Evolutionary conservation across 306 rosid species (phyloP), one percentile per base, ranked within the genome.

Genomic region (Betula pendula): DNA sequence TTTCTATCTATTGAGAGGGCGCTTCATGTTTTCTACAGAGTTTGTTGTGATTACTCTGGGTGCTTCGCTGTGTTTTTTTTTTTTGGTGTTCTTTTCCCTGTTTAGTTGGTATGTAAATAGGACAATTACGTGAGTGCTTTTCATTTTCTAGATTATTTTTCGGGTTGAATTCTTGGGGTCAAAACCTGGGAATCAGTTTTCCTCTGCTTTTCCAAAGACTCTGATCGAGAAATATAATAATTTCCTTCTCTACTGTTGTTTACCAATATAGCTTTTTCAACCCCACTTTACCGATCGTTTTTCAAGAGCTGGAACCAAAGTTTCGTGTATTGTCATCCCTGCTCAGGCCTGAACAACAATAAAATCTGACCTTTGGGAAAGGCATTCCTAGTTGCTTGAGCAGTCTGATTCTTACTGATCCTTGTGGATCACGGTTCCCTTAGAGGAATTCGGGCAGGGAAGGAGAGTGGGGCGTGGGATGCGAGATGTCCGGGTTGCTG

Each of bases 51-150:
- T 25, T 73, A 70, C 1, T 75, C 55, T 75, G 59, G 20, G 27
- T 50, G 73, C 74, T 81, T 60, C 33, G 68, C 55, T 17, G 44
- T 71, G 47, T 79, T 75, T 74, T 62, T 84, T 81, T 73, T 76
- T 74, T 43, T 81, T 66, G 51, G 75, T 73, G 67, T 60, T 53
- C 42, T 68, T 70, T 77, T 10, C 29, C 15, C 68, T 52, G 29
- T 65, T 13, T 25, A 24, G 24, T 1, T 49, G 74, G 71, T 14
- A 40, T 81, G 81, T 79, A 79, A 63, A 72, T 79, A 72, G 11
- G n/a, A 69, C 20, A 31, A 53, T 67, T 33, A 45, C n/a, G 8
- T n/a, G 20, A 17, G 25, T 48, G 22, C 44, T 15, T 63, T 72
- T 65, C 17, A 12, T 9, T 67, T 24, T 38, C 22, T n/a, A 35